Percentiles rank a stretch among this genome's conserved stretches.
phyloP scores from a whole-genome alignment of 2,329 filamentous ascomycete species.

The Annulohypoxylon truncatum region DNA sequence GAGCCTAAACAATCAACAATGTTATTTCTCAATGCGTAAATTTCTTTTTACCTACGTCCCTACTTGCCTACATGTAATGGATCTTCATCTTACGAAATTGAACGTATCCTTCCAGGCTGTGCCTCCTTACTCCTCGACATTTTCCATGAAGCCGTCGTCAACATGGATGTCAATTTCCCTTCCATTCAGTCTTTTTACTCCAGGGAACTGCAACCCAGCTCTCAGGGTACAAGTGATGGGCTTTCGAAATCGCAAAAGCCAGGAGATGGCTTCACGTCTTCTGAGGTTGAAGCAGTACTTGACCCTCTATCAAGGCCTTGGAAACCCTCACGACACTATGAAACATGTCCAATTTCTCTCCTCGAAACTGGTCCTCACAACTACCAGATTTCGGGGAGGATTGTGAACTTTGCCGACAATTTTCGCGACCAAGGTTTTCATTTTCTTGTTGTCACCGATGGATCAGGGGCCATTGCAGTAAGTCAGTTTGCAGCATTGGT shows the following conservation, averaged over 20 bases:
- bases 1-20: neutral
- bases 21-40: too few relatives aligned
- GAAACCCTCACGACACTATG: conserved; percentile 59
- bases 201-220: conserved; percentile 40
- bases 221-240: conserved; percentile 17
- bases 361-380: conserved; percentile 62
- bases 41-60: too few relatives aligned
- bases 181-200: conserved; percentile 54
- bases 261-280: conserved; percentile 65
- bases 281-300: conserved; percentile 56
- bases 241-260: conserved; percentile 27
- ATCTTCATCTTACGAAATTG: neutral
- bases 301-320: conserved; percentile 54
- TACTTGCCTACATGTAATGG: too few relatives aligned
- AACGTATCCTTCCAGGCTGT: neutral
- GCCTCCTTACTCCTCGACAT: neutral
- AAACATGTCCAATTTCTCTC: conserved; percentile 59
- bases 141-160: conserved; percentile 1
- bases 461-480: conserved; percentile 65
- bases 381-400: conserved; percentile 64
- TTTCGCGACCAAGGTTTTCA: conserved; percentile 60
- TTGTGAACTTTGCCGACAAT: conserved; percentile 65
- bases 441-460: conserved; percentile 67
- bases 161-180: conserved; percentile 43
- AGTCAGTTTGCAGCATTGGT: conserved; percentile 13